Evolutionary conservation across 2,329 filamentous ascomycete genomes (phyloP).

Genomic region (Fusarium heterosporum): DNA sequence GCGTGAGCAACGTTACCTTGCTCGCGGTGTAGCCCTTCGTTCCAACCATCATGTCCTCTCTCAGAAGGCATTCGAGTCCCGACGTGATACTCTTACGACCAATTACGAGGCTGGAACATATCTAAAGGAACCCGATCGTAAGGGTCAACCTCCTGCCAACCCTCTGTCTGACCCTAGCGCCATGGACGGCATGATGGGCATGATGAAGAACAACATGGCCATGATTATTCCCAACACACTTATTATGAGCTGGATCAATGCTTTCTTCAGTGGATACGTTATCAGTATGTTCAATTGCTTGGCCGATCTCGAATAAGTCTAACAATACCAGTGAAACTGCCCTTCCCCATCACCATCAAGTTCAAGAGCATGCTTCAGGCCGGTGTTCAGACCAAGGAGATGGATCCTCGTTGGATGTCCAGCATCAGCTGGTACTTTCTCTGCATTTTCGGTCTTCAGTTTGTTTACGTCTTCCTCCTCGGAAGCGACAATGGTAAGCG

Average conservation of each 20-base stretch:
- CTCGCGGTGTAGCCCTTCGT: slow-evolving; percentile 87
- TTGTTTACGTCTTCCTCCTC: slow-evolving; percentile 96
- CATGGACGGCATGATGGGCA: slow-evolving; percentile 99
- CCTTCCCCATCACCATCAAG: slow-evolving; percentile 96
- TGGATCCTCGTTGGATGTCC: slow-evolving; percentile 98
- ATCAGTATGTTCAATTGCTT: slow-evolving; percentile 75
- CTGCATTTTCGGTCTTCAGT: slow-evolving; percentile 95
- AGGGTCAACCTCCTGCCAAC: slow-evolving; percentile 89
- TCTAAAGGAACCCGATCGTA: slow-evolving; percentile 87
- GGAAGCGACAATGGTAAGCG: slow-evolving; percentile 92
- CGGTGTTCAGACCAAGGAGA: slow-evolving; percentile 92
- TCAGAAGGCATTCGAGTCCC: slow-evolving; percentile 78
- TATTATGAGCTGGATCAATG: slow-evolving; percentile 99
- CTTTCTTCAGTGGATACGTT: slow-evolving; percentile 97
- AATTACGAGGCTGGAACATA: slow-evolving; percentile 89
- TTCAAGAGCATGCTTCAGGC: slow-evolving; percentile 99
- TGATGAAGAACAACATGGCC: slow-evolving; percentile 99
- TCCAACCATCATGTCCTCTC: slow-evolving; percentile 85
- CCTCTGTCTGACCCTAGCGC: slow-evolving; percentile 94
- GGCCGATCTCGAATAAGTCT: slow-evolving; percentile 2
- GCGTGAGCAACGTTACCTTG: slow-evolving; percentile 86
- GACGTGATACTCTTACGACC: slow-evolving; percentile 83
- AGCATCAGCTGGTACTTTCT: slow-evolving; percentile 99
- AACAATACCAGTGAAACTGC: slow-evolving; percentile 80
- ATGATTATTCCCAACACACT: slow-evolving; percentile 99